Evolutionary conservation across 1,284 basidiomycete genomes (phyloP).

Genomic region (Ganoderma sinense): DNA sequence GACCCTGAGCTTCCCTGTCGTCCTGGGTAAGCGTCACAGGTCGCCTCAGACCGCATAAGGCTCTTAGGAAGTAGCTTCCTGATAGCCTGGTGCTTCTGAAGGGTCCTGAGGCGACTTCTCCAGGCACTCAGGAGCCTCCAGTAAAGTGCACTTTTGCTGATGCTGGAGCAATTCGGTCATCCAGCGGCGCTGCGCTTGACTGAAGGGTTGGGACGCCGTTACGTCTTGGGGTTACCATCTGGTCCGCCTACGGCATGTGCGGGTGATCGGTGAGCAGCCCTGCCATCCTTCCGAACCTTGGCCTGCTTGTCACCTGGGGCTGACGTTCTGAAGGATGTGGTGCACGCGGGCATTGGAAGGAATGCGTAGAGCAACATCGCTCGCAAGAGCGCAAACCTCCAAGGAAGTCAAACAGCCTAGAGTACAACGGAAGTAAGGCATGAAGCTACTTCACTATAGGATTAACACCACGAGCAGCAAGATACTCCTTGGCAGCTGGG

Average conservation of each 20-base stretch:
- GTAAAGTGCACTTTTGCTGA: no score
- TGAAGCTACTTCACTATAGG: constrained; percentile 52
- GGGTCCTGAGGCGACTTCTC: no score
- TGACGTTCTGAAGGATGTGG: constrained; percentile 32
- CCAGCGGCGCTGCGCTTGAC: constrained; percentile 38
- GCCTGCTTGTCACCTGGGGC: constrained; percentile 34
- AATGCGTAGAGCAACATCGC: constrained; percentile 32
- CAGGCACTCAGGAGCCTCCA: no score
- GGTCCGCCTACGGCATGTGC: constrained; percentile 35
- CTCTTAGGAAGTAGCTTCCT: no score
- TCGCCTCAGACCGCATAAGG: no score
- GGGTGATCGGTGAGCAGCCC: not conserved
- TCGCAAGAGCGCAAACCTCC: not conserved
- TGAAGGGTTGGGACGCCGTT: constrained; percentile 36
- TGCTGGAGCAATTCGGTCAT: constrained; percentile 30
- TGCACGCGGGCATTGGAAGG: constrained; percentile 40
- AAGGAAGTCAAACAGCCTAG: not conserved
- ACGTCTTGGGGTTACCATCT: constrained; percentile 32
- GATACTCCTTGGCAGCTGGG: constrained; percentile 56
- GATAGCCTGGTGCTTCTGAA: no score
- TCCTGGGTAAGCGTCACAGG: no score
- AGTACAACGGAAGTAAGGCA: not conserved
- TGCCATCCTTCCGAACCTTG: constrained; percentile 36
- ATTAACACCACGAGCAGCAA: constrained; percentile 58
- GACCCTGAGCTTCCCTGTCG: no score